Percentiles rank a stretch among this genome's conserved stretches.
Conservation (phyloP, 2,329 filamentous ascomycete species). For the Verticillium zaregamsianum region DNA sequence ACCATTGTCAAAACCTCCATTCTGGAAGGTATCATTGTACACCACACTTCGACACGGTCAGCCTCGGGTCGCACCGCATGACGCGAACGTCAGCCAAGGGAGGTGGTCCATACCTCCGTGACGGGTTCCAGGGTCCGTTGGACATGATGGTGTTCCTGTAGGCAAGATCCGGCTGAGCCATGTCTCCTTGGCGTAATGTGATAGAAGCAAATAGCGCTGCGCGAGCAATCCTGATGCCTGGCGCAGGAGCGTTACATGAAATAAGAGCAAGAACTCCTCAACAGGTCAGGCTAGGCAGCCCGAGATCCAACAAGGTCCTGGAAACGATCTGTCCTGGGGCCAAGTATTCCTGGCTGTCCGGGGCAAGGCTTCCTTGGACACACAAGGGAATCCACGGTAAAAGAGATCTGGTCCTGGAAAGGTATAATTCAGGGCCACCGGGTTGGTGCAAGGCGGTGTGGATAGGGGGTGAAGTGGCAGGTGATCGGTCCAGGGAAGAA, state of each 20-base stretch:
- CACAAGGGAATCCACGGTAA: conserved; percentile 16
- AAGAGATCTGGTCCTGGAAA: conserved; percentile 13
- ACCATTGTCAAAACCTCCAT: conserved; percentile 27
- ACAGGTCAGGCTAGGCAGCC: conserved; percentile 10
- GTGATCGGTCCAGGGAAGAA: conserved; percentile 15
- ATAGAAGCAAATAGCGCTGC: not conserved
- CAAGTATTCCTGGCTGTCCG: conserved; percentile 13
- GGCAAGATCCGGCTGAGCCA: conserved; percentile 43
- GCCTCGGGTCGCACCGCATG: conserved; percentile 1
- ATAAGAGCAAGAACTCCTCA: conserved; percentile 13
- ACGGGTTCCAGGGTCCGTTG: conserved; percentile 45
- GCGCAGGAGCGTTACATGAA: conserved; percentile 12
- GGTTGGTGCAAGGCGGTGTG: conserved; percentile 15
- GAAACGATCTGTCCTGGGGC: conserved; percentile 11
- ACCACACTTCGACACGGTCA: conserved; percentile 20
- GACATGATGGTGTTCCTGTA: conserved; percentile 42
- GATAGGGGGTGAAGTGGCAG: conserved; percentile 9
- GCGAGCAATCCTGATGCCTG: conserved; percentile 2
- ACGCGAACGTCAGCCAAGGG: conserved; percentile 4
- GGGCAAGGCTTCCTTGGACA: conserved; percentile 11
- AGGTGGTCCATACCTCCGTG: conserved; percentile 45
- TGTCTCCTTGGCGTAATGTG: conserved; percentile 20
- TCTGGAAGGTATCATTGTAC: conserved; percentile 28
- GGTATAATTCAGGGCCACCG: conserved; percentile 10
- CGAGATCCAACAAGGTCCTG: conserved; percentile 6